Evolutionary conservation across 2,329 filamentous ascomycete genomes (phyloP).

Genomic region (Cercospora citrullina): DNA sequence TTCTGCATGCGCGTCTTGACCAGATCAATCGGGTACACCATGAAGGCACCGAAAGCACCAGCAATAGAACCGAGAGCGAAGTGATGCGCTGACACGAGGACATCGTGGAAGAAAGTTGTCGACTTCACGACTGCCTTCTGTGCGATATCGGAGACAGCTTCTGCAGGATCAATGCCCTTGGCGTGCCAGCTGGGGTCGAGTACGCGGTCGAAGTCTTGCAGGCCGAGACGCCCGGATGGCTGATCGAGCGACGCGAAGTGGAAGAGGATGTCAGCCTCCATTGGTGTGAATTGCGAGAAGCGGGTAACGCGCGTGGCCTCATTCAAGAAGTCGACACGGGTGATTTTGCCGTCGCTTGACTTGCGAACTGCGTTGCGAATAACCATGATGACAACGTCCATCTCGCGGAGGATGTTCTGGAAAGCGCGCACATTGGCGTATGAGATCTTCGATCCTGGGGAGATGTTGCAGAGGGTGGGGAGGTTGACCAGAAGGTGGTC

Average conservation of each 20-base stretch:
- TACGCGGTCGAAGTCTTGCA: conserved; percentile 89
- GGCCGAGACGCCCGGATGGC: conserved; percentile 77
- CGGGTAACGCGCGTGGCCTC: conserved; percentile 88
- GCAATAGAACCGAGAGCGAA: conserved; percentile 86
- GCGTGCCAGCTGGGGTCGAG: conserved; percentile 89
- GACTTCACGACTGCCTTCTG: conserved; percentile 58
- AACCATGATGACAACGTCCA: conserved; percentile 95
- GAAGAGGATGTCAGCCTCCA: conserved; percentile 98
- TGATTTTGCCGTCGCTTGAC: conserved; percentile 88
- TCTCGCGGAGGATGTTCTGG: conserved; percentile 95
- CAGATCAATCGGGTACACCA: conserved; percentile 98
- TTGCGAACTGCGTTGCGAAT: conserved; percentile 82
- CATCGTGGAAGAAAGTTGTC: conserved; percentile 59
- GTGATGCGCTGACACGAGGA: conserved; percentile 81
- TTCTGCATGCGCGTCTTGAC: conserved; percentile 99
- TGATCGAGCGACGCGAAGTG: conserved; percentile 95
- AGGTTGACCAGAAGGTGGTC: conserved; percentile 92
- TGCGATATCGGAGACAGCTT: conserved; percentile 50
- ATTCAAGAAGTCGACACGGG: conserved; percentile 88
- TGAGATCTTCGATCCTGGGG: conserved; percentile 85
- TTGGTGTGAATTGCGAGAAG: conserved; percentile 94
- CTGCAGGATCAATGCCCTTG: conserved; percentile 46
- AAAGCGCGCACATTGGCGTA: conserved; percentile 98
- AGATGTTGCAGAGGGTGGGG: conserved; percentile 91
- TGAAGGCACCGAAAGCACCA: conserved; percentile 96